Conservation (phyloP, 2,329 filamentous ascomycete genomes). For the Penicillium occitanis region DNA sequence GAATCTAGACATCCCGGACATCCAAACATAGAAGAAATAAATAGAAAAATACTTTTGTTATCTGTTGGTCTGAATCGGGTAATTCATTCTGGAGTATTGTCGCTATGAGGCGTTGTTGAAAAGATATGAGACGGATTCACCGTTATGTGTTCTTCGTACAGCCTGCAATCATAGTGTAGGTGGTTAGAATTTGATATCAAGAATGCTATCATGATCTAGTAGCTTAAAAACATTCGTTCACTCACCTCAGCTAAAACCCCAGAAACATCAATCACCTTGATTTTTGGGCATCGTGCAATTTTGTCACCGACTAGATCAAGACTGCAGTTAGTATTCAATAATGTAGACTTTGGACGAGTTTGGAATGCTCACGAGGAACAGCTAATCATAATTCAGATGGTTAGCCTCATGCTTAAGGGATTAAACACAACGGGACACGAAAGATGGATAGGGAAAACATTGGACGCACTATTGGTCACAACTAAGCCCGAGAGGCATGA, state of each 20-base stretch:
- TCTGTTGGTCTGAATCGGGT: background rate
- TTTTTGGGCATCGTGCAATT: slow-evolving; percentile 71
- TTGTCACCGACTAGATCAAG: slow-evolving; percentile 64
- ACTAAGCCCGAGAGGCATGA: slow-evolving; percentile 75
- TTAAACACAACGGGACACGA: background rate
- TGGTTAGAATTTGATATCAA: background rate
- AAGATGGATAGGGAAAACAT: background rate
- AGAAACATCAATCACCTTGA: slow-evolving; percentile 89
- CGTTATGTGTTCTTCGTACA: slow-evolving; percentile 20
- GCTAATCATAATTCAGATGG: slow-evolving; percentile 43
- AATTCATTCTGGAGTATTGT: too few species aligned
- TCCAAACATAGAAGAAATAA: background rate
- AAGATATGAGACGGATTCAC: slow-evolving; percentile 19
- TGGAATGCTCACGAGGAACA: slow-evolving; percentile 13
- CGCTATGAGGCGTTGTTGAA: slow-evolving; percentile 22
- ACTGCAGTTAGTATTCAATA: background rate
- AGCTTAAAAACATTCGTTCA: background rate
- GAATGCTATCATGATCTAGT: background rate
- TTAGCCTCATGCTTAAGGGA: slow-evolving; percentile 60
- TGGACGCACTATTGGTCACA: slow-evolving; percentile 57
- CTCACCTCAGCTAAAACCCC: slow-evolving; percentile 57
- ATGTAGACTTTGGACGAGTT: background rate
- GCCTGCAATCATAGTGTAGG: background rate
- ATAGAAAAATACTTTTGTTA: background rate
- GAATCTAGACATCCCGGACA: background rate